phyloP scores from a whole-genome alignment of 495 filamentous ascomycete species.

The Aspergillus nanangensis region DNA sequence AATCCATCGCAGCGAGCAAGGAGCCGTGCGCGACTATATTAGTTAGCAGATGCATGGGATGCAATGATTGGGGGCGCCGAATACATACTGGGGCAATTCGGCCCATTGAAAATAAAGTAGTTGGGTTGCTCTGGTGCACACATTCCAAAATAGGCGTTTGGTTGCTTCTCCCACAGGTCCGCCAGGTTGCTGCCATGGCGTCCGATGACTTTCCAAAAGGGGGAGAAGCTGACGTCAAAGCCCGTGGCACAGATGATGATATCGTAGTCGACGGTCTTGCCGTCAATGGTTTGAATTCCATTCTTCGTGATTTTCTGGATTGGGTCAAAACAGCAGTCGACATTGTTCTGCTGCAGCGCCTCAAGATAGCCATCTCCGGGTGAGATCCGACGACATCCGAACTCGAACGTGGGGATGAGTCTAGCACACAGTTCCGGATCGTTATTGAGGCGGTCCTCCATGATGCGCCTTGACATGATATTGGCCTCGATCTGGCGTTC shows the following conservation, averaged over 20 bases:
- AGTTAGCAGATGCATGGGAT: neutral
- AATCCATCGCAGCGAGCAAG: slow-evolving; percentile 14
- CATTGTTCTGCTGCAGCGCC: slow-evolving; percentile 37
- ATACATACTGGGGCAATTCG: slow-evolving; percentile 17
- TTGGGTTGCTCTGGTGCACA: slow-evolving; percentile 37
- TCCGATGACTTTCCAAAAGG: slow-evolving; percentile 30
- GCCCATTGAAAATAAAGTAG: slow-evolving; percentile 33
- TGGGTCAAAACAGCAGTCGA: slow-evolving; percentile 35
- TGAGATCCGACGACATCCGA: slow-evolving; percentile 39
- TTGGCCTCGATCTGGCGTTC: neutral
- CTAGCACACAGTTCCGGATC: slow-evolving; percentile 25
- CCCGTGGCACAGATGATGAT: slow-evolving; percentile 46
- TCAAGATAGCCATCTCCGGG: slow-evolving; percentile 37
- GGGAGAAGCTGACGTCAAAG: slow-evolving; percentile 37
- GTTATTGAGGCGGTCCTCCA: slow-evolving; percentile 31
- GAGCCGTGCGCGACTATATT: slow-evolving; percentile 31
- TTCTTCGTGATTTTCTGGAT: slow-evolving; percentile 46
- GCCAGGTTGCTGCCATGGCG: slow-evolving; percentile 22
- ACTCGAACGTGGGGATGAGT: slow-evolving; percentile 31
- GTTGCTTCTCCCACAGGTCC: slow-evolving; percentile 16
- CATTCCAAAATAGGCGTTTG: slow-evolving; percentile 34
- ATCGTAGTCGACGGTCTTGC: slow-evolving; percentile 31
- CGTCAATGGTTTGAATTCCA: slow-evolving; percentile 30
- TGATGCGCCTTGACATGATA: slow-evolving; percentile 3
- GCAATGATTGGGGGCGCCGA: neutral